Base-by-base conservation (phyloP, 2,329 filamentous ascomycete genomes). In the Neocucurbitaria cava region DNA sequence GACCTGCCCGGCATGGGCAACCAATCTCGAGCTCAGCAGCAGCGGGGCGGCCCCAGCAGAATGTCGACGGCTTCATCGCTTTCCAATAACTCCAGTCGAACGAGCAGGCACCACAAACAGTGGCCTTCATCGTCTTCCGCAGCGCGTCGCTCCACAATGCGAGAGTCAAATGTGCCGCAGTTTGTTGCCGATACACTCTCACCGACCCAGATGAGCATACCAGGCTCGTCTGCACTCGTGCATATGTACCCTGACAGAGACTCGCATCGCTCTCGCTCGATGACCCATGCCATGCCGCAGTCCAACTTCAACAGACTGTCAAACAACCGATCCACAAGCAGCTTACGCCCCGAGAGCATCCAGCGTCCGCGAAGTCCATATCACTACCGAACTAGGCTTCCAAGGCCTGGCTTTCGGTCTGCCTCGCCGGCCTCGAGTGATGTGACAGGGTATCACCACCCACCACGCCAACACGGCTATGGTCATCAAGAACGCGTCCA, bases 341-440 rank as follows among this genome's bases (percentile, higher is more conserved):
- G 77, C 60, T 62, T 82, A 39, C 76, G 79, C 53, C 73, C 77
- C 42, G 77, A 77, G 20, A 59, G 59, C 21, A 55, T 68, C 44
- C 73, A 65, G 42, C 72, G 76, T 28, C 68, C 73, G 11, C 68
- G 70, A 42, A 78, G 74, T 23, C 75, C 77, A 18, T 79, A 77
- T 6, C 26, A 43, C 17, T 79, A 81, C 58, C 78, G 77, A 1
- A 73, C 73, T 46, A 71, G 78, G 41, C 70, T 78, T 54, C 76
- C 75, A 56, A 75, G 77, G 26, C 74, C 76, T 13, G 75, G 75
- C 13, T 76, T 78, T 58, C 73, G 78, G 18, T 72, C 79, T 17
- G 66, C 69, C 11, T 81, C 80, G 18, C 78, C 79, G 31, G 76
- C 77, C 7, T 59, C 78, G 68, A 81, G 77, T 54, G 79, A 82